phyloP scores from a whole-genome alignment of 345 rosid genomes.

The Hevea brasiliensis region DNA sequence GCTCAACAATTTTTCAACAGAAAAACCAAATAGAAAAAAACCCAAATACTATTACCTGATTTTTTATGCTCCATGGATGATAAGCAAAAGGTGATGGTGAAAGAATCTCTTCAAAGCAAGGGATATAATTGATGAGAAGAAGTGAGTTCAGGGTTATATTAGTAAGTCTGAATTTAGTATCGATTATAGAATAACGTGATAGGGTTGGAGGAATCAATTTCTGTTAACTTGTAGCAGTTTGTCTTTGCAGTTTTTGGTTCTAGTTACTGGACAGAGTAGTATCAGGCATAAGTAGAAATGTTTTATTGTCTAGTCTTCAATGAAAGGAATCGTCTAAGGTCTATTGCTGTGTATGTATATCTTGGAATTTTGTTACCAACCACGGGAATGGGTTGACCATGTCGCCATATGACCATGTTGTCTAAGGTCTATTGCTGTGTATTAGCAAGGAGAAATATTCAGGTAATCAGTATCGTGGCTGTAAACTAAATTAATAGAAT shows the following conservation, averaged over 20 bases:
- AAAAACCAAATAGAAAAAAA: neutral
- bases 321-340: too few species aligned
- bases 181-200: neutral
- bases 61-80: conserved; percentile 25
- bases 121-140: neutral
- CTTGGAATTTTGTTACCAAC: too few species aligned
- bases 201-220: conserved; percentile 7
- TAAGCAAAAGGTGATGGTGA: neutral
- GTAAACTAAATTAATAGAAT: too few species aligned
- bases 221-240: conserved; percentile 6
- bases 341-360: too few species aligned
- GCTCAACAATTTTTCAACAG: conserved; percentile 7
- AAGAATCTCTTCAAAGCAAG: neutral
- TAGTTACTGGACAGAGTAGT: neutral
- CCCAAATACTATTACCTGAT: conserved; percentile 25
- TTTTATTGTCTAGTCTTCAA: too few species aligned
- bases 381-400: too few species aligned
- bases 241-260: conserved; percentile 18
- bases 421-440: too few species aligned
- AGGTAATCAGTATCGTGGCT: too few species aligned
- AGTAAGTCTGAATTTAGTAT: neutral
- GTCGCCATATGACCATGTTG: too few species aligned
- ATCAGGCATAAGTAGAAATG: neutral
- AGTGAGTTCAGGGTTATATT: neutral
- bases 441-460: too few species aligned